phyloP scores from a whole-genome alignment of 768 basidiomycete genomes.

The Amanita rimosa region DNA sequence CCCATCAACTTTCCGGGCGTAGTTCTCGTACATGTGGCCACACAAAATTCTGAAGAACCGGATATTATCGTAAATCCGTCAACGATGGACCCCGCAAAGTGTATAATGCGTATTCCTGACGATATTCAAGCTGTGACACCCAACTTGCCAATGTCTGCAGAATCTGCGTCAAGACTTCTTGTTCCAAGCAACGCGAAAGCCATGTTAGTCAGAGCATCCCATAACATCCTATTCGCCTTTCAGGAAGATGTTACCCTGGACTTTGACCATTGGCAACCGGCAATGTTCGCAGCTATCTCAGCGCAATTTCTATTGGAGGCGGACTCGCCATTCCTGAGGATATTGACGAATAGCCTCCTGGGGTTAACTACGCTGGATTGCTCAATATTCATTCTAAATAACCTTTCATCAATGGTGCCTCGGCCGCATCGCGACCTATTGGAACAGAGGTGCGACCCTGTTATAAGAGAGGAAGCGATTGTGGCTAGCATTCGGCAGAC shows the following conservation, averaged over 20 bases:
- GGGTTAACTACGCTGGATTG: constrained; percentile 30
- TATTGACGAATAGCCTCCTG: constrained; percentile 9
- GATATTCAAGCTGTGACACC: constrained; percentile 5
- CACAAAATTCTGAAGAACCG: constrained; percentile 22
- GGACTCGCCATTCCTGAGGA: constrained; percentile 19
- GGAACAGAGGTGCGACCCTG: constrained; percentile 17
- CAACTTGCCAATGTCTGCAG: constrained; percentile 1
- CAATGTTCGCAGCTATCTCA: constrained; percentile 21
- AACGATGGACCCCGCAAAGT: constrained; percentile 18
- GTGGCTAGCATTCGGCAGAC: constrained; percentile 14
- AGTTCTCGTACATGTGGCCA: constrained; percentile 40
- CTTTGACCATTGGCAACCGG: constrained; percentile 18
- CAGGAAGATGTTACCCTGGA: constrained; percentile 9
- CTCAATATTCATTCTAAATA: constrained; percentile 26
- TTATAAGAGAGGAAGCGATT: constrained; percentile 19
- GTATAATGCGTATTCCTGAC: constrained; percentile 16
- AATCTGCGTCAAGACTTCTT: constrained; percentile 5
- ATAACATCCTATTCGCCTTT: constrained; percentile 15
- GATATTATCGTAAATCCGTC: constrained; percentile 38
- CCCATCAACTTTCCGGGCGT: constrained; percentile 46
- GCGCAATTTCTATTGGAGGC: constrained; percentile 25
- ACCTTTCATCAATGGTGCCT: constrained; percentile 22
- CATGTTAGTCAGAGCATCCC: constrained; percentile 13
- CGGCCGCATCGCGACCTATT: constrained; percentile 15
- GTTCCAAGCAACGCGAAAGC: constrained; percentile 6